Evolutionary conservation across 768 basidiomycete species (phyloP).

Genomic region (Filobasidium wieringae): DNA sequence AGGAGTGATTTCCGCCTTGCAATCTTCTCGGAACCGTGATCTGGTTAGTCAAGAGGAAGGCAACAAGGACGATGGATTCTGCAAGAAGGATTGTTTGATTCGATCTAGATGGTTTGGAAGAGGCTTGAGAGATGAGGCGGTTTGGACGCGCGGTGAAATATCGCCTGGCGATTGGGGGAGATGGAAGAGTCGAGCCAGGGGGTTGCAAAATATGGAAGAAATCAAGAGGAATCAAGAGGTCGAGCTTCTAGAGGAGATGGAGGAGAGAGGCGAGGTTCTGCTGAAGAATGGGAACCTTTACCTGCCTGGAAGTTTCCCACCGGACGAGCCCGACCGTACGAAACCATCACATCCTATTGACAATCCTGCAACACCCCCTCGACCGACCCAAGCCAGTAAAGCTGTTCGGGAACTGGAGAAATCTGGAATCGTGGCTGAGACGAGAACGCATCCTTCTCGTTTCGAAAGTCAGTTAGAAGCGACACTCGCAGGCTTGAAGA

Average conservation of each 20-base stretch:
- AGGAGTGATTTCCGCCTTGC: constrained; percentile 17
- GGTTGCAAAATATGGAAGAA: not conserved
- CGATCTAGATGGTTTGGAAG: constrained; percentile 28
- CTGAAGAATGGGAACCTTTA: constrained; percentile 2
- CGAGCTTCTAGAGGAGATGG: constrained; percentile 26
- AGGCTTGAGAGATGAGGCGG: constrained; percentile 16
- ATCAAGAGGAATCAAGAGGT: constrained; percentile 6
- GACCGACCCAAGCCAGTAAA: not conserved
- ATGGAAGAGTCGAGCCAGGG: not conserved
- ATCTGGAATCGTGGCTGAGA: constrained; percentile 3
- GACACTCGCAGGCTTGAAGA: constrained; percentile 1
- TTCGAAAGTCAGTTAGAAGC: constrained; percentile 2
- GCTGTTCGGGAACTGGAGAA: not conserved
- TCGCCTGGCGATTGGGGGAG: constrained; percentile 6
- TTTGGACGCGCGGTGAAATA: constrained; percentile 16
- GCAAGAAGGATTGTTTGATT: constrained; percentile 19
- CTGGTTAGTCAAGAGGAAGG: constrained; percentile 20
- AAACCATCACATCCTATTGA: too few species aligned
- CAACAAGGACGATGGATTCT: constrained; percentile 33
- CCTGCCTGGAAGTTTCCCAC: not conserved
- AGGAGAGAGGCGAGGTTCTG: constrained; percentile 19
- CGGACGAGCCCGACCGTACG: not conserved
- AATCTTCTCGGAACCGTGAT: constrained; percentile 7
- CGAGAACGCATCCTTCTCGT: constrained; percentile 4
- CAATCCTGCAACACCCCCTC: not conserved